Base-by-base conservation (phyloP, 1,139 yeast genomes). In the Geotrichum australiense region DNA sequence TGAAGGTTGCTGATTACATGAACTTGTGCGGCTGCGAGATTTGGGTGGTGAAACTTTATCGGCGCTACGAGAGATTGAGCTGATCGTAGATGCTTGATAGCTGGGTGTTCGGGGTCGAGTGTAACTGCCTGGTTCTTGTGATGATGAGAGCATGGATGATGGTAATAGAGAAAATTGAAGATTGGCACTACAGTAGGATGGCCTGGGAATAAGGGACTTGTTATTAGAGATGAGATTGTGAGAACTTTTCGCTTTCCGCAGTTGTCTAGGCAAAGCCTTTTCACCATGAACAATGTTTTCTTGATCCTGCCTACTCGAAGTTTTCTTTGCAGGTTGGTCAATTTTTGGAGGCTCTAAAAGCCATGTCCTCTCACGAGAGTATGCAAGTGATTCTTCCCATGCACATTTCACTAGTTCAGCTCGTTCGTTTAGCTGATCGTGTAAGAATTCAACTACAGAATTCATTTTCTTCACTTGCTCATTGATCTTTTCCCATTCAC, bases 311-410 rank as follows among this genome's bases (percentile, higher is more conserved):
- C 19, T 4, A 15, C 34, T 18, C 23, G 19, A 11, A n/a, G n/a
- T n/a, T n/a, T 16, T 12, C 7, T 11, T 26, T 26, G 33, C 28
- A 26, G 33, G 10, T 25, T 11, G 11, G 5, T 27, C 23, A 7
- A 16, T 18, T 26, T 27, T n/a, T 27, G n/a, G 8, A 6, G 10
- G 14, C 10, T 27, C 8, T n/a, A n/a, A n/a, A n/a, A n/a, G n/a
- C 25, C 25, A 23, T 8, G 11, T n/a, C 6, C 14, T 12, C 11
- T 12, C 14, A n/a, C 29, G 7, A 4, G 35, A 12, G 19, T 29
- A 40, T 12, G 43, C 43, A 4, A 40, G 26, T 5, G 37, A n/a
- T 20, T 41, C 44, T 32, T 41, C 41, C 37, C 44, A 37, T 18
- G 36, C 33, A 20, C 31, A 36, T 16, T 31, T 26, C 8, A 41